phyloP scores from a whole-genome alignment of 2,329 filamentous ascomycete genomes.

The Alternaria ethzedia region DNA sequence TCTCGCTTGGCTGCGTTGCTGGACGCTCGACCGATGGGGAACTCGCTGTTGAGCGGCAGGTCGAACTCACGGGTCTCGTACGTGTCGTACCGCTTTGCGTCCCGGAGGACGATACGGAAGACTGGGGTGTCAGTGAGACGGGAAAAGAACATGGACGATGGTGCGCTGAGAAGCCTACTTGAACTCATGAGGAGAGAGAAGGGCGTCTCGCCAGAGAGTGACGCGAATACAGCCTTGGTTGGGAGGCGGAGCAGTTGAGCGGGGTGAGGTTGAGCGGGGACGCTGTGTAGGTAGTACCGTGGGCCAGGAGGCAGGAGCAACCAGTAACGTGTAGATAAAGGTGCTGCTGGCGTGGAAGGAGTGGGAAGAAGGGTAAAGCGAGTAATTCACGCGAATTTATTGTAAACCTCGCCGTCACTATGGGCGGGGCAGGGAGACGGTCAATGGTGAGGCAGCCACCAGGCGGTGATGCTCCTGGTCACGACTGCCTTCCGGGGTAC shows the following conservation, averaged over 20 bases:
- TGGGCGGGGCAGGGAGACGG: slow-evolving; percentile 14
- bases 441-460: neutral
- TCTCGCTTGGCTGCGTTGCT: slow-evolving; percentile 49
- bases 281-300: slow-evolving; percentile 1
- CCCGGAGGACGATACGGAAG: slow-evolving; percentile 41
- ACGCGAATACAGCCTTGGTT: neutral
- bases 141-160: neutral
- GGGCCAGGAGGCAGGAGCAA: slow-evolving; percentile 2
- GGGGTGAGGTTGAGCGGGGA: slow-evolving; percentile 15
- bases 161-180: slow-evolving; percentile 13
- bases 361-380: neutral
- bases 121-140: slow-evolving; percentile 20
- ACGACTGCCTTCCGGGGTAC: slow-evolving; percentile 18
- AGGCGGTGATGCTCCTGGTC: slow-evolving; percentile 12
- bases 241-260: neutral
- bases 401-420: neutral
- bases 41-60: slow-evolving; percentile 28
- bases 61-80: slow-evolving; percentile 40
- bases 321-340: neutral
- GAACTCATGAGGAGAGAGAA: slow-evolving; percentile 12
- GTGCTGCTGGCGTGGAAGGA: neutral
- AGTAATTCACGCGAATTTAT: neutral
- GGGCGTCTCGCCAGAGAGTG: neutral
- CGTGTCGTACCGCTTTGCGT: slow-evolving; percentile 51
- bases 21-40: slow-evolving; percentile 54